Percentiles rank a stretch among this genome's conserved stretches.
Conservation (phyloP, 164 flowering plant genomes). For the Berberis thunbergii region DNA sequence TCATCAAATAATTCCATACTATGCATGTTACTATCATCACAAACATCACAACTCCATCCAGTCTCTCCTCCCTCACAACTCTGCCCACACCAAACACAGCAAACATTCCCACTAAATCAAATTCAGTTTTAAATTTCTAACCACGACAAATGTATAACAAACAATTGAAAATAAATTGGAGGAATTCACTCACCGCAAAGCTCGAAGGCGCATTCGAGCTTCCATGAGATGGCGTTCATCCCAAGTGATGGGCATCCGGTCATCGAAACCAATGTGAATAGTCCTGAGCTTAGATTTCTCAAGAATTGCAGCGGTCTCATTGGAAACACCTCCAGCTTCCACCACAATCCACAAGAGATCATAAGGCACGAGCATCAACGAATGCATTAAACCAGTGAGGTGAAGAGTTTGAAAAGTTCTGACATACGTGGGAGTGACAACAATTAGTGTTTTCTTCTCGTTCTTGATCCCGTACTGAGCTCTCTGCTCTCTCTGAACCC, state of each 20-base stretch:
- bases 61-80: slow-evolving; percentile 56
- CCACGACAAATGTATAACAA: not conserved
- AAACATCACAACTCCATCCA: slow-evolving; percentile 95
- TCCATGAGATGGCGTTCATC: slow-evolving; percentile 62
- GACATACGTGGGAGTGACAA: slow-evolving; percentile 82
- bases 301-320: slow-evolving; percentile 62
- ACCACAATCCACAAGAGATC: slow-evolving; percentile 83
- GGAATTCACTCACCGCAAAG: slow-evolving; percentile 45
- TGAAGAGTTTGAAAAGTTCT: slow-evolving; percentile 90
- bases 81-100: slow-evolving; percentile 27
- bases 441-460: slow-evolving; percentile 54
- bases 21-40: slow-evolving; percentile 94
- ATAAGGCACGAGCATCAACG: slow-evolving; percentile 79
- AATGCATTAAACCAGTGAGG: slow-evolving; percentile 82
- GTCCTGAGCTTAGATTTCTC: slow-evolving; percentile 43
- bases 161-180: not conserved
- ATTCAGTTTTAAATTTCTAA: slow-evolving; percentile 9
- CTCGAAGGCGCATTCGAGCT: slow-evolving; percentile 69
- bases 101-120: slow-evolving; percentile 13
- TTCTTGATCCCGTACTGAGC: slow-evolving; percentile 63
- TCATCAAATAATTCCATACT: slow-evolving; percentile 92
- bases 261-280: slow-evolving; percentile 56
- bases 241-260: slow-evolving; percentile 66
- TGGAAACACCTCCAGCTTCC: slow-evolving; percentile 81
- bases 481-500: slow-evolving; percentile 86